Evolutionary conservation across 148 eudicot species (phyloP).

Genomic region (Rhododendron henanense): DNA sequence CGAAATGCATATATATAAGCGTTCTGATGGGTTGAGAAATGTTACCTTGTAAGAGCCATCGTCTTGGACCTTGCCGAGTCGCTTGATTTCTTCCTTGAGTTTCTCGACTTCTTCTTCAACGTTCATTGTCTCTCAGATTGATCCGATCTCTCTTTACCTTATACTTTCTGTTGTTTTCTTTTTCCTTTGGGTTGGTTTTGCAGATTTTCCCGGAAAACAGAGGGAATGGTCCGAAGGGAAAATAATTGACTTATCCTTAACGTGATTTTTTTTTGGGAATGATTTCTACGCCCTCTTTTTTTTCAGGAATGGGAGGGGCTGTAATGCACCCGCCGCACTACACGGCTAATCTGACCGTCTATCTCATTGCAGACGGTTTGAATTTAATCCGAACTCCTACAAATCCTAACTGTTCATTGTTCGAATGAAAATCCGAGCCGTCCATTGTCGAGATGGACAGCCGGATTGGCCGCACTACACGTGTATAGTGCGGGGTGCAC

Average conservation of each 20-base stretch:
- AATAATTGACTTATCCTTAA: neutral
- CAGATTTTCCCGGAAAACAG: neutral
- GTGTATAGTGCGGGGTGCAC: too few relatives aligned
- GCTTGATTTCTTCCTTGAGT: slow-evolving; percentile 81
- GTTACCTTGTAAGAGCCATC: slow-evolving; percentile 91
- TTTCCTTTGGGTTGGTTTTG: neutral
- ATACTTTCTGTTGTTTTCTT: neutral
- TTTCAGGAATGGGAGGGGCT: too few relatives aligned
- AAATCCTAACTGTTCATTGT: too few relatives aligned
- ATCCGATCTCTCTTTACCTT: neutral
- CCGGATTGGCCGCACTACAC: too few relatives aligned
- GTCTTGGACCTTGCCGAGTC: slow-evolving; percentile 72
- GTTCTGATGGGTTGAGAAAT: neutral
- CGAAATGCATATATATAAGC: neutral
- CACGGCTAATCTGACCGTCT: too few relatives aligned
- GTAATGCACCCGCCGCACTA: too few relatives aligned
- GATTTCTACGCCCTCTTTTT: too few relatives aligned
- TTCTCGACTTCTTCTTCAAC: slow-evolving; percentile 86
- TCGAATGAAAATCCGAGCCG: too few relatives aligned
- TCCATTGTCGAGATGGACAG: too few relatives aligned
- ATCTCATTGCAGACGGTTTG: too few relatives aligned
- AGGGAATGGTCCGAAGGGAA: neutral
- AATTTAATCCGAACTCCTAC: too few relatives aligned
- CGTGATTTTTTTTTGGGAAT: too few relatives aligned
- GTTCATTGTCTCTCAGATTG: slow-evolving; percentile 45